Percentiles rank a stretch among this genome's conserved stretches.
These are phyloP conservation scores for Sordariomycetes sp. DNA, from an alignment of 2,329 filamentous ascomycete species.

Conservation along the genomic window DNA sequence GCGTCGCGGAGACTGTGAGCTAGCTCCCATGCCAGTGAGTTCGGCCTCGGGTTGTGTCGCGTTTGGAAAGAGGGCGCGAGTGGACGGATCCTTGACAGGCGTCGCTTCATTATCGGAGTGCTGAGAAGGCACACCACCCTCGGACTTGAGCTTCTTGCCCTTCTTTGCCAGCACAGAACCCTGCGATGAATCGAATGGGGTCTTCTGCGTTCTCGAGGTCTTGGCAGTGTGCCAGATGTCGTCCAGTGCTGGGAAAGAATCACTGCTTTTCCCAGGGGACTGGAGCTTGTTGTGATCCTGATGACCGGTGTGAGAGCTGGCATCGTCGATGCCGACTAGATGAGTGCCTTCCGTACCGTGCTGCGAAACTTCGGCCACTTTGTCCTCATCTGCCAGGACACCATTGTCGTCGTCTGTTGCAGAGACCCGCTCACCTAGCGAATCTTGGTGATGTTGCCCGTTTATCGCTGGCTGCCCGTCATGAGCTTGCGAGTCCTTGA, in stretches of 20 bases:
- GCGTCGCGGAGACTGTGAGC: too few relatives aligned
- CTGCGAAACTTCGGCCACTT: too few relatives aligned
- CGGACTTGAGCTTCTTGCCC: constrained; percentile 17
- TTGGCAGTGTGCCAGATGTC: constrained; percentile 31
- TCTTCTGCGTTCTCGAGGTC: constrained; percentile 25
- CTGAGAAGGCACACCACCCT: constrained; percentile 35
- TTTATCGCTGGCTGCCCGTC: too few relatives aligned
- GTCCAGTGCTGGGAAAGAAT: constrained; percentile 23
- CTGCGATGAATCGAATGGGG: constrained; percentile 16
- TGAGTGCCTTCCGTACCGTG: too few relatives aligned
- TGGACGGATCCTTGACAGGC: constrained; percentile 13
- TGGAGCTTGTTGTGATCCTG: neutral
- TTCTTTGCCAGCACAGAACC: constrained; percentile 15
- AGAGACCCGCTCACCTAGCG: too few relatives aligned
- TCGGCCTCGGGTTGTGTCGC: constrained; percentile 24
- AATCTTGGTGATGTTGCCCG: too few relatives aligned
- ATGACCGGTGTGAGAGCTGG: neutral
- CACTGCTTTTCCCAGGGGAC: constrained; percentile 13
- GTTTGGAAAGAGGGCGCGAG: constrained; percentile 19
- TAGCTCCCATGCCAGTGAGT: too few relatives aligned
- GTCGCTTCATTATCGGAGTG: constrained; percentile 25
- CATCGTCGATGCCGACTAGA: too few relatives aligned
- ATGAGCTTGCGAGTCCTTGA: constrained; percentile 3
- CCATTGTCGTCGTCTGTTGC: too few relatives aligned
- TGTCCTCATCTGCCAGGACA: too few relatives aligned